Evolutionary conservation across 176 grass and related monocot species (phyloP), one percentile per base, ranked within the genome.

Genomic region (Elaeis guineensis): DNA sequence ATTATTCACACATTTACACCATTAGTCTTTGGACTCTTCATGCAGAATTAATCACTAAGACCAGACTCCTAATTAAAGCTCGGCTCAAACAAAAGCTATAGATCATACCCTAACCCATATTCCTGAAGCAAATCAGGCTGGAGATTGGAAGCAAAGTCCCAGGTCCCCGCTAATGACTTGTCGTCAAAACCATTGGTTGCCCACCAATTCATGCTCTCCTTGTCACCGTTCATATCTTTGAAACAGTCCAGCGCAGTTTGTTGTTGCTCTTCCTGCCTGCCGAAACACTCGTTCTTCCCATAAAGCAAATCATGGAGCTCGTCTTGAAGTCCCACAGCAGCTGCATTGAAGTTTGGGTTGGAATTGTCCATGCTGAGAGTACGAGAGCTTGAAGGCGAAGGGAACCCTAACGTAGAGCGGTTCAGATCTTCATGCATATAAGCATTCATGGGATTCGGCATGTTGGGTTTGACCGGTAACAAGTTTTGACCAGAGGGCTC

Each of bases 171-270:
- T 19, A 18, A 1, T 7, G 16, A 19, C 15, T 50, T 59, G 20
- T 58, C 67, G 32, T 59, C 55, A 25, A 70, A 70, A 19, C 55
- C 19, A 49, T 51, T 26, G 5, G 28, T 50, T 3, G 35, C 44
- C 55, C 67, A 70, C 67, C 67, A 70, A 25, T 21, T 50, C 21
- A 49, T 18, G 17, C 21, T 26, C 55, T 50, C 55, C 30, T 59
- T 70, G 17, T 59, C 55, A 17, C 29, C 20, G 5, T 12, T 17
- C 6, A 58, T 50, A 39, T 59, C 67, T 18, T 50, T 70, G 32
- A 70, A 24, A 20, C 19, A 58, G 16, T 58, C 67, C 16, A 19
- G 11, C 54, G 25, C 67, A 11, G 20, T 57, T 19, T 16, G 15
- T 9, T 4, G 19, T 17, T 58, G 30, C 7, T 50, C 17, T 20